These are phyloP conservation scores for Coffea humblotiana DNA, from an alignment of 305 asterid species.

Conservation along the genomic window DNA sequence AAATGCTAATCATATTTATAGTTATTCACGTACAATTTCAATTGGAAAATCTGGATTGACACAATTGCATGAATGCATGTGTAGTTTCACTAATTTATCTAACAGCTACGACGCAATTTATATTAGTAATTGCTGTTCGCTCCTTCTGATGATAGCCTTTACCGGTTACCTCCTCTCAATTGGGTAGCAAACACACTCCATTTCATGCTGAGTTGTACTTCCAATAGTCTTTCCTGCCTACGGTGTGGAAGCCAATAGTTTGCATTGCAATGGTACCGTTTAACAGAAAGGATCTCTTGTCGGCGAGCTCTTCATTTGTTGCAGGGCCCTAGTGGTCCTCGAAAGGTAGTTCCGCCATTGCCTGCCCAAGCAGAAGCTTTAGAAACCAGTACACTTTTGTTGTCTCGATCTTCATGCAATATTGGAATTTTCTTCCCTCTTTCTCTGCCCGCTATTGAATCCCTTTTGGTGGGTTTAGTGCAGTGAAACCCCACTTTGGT, in stretches of 20 bases:
- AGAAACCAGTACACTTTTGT: background rate
- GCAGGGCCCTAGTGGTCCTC: conserved; percentile 13
- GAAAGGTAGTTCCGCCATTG: conserved; percentile 6
- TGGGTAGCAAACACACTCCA: too few relatives aligned
- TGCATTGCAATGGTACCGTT: conserved; percentile 8
- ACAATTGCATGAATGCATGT: too few relatives aligned
- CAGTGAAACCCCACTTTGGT: conserved; percentile 5
- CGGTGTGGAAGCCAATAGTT: background rate
- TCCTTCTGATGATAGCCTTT: too few relatives aligned
- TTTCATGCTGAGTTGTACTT: too few relatives aligned
- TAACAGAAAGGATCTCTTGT: conserved; percentile 17
- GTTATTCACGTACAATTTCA: too few relatives aligned
- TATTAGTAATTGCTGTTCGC: too few relatives aligned
- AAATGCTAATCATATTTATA: too few relatives aligned
- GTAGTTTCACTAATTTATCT: too few relatives aligned
- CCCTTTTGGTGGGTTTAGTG: conserved; percentile 4
- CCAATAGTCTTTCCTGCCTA: too few relatives aligned
- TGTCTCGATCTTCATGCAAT: background rate
- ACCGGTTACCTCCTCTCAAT: too few relatives aligned
- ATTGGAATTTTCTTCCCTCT: background rate
- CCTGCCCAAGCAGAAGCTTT: background rate
- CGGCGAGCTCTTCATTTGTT: conserved; percentile 22
- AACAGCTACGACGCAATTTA: too few relatives aligned
- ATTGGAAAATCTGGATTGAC: too few relatives aligned
- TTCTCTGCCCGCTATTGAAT: background rate